A percentile compares a stretch with the other conserved stretches of the same genome.
These are phyloP conservation scores for Melampsora occidentalis DNA, from an alignment of 1,284 basidiomycete species.

Conservation along the genomic window DNA sequence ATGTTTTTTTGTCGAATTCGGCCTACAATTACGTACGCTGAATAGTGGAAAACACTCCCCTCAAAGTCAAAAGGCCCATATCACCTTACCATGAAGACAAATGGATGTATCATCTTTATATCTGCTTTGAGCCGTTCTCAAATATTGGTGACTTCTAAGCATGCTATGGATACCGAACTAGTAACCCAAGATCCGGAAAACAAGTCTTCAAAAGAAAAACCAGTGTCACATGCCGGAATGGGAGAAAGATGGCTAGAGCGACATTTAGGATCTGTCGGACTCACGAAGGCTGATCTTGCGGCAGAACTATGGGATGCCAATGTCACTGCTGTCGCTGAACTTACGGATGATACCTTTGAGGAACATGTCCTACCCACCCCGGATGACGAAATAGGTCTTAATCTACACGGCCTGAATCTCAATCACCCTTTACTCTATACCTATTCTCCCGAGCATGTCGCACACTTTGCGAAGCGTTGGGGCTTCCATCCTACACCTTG, in stretches of 20 bases:
- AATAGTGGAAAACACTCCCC: conserved; percentile 74
- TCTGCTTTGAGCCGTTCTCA: conserved; percentile 73
- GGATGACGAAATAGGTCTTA: conserved; percentile 78
- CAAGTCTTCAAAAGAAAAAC: conserved; percentile 36
- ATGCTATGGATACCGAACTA: conserved; percentile 62
- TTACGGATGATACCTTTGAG: conserved; percentile 88
- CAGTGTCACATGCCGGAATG: conserved; percentile 66
- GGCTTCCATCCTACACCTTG: conserved; percentile 83
- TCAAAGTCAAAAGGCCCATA: conserved; percentile 75
- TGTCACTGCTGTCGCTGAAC: conserved; percentile 87
- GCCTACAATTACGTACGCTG: conserved; percentile 27
- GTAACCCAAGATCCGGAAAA: conserved; percentile 51
- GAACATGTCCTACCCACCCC: conserved; percentile 90
- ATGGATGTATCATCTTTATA: conserved; percentile 97
- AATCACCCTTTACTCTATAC: conserved; percentile 73
- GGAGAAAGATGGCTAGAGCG: conserved; percentile 78
- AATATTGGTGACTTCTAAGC: conserved; percentile 87
- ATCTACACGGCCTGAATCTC: conserved; percentile 86
- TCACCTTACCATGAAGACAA: conserved; percentile 86
- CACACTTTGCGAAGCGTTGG: conserved; percentile 80
- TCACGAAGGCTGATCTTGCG: conserved; percentile 73
- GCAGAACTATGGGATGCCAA: conserved; percentile 73
- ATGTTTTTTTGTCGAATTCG: conserved; percentile 8
- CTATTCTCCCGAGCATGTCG: conserved; percentile 66
- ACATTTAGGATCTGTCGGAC: conserved; percentile 67